Conservation (phyloP, 208 protist genomes). For the Wallacemonas sp. region DNA sequence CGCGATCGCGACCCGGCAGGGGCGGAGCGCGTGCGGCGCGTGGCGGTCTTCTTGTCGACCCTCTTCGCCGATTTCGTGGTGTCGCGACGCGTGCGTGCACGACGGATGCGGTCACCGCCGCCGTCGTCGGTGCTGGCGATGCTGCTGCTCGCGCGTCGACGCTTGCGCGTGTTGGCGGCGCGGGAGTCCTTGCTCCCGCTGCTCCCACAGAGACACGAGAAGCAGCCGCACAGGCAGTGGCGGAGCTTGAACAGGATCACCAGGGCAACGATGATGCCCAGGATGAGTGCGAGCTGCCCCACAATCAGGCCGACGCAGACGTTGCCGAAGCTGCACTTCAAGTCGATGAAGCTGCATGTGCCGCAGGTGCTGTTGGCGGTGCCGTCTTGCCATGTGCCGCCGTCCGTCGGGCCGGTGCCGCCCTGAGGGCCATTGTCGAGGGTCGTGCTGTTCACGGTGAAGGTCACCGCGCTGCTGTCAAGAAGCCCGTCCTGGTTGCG, state of each 20-base stretch:
- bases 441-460: conserved; percentile 3
- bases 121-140: neutral
- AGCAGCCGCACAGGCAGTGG: conserved; percentile 13
- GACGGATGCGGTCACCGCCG: neutral
- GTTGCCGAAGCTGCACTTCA: conserved; percentile 8
- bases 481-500: neutral
- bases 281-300: conserved; percentile 3
- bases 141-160: neutral
- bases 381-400: neutral
- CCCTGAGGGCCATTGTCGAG: conserved; percentile 13
- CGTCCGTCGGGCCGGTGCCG: neutral
- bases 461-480: neutral
- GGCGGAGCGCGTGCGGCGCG: neutral
- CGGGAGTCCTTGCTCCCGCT: no score
- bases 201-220: neutral
- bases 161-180: neutral
- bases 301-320: neutral
- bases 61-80: no score
- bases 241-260: neutral
- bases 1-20: neutral
- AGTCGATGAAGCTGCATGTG: neutral
- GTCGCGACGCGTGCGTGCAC: neutral
- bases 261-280: conserved; percentile 3
- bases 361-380: neutral
- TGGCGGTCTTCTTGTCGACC: neutral